Evolutionary conservation across 2,329 filamentous ascomycete species (phyloP).

Genomic region (Ascochyta lentis): DNA sequence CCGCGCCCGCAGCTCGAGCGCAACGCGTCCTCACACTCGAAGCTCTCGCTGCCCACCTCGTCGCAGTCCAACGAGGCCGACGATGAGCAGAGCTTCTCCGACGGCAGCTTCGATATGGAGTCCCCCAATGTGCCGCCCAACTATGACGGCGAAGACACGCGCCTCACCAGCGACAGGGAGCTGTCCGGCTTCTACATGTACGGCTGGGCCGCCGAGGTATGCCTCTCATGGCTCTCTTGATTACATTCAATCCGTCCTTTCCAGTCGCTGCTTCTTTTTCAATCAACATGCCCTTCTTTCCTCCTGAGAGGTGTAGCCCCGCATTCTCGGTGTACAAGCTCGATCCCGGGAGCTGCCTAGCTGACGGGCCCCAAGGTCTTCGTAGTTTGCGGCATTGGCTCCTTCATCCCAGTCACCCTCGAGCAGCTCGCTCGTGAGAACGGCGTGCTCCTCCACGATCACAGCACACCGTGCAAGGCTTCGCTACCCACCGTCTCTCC

Average conservation of each 20-base stretch:
- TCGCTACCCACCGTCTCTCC: constrained; percentile 60
- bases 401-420: constrained; percentile 91
- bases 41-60: constrained; percentile 42
- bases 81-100: constrained; percentile 51
- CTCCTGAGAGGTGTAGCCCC: not conserved
- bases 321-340: not conserved
- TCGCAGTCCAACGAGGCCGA: constrained; percentile 53
- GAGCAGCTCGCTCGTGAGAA: constrained; percentile 93
- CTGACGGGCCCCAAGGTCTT: constrained; percentile 65
- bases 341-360: not conserved
- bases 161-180: constrained; percentile 87
- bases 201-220: constrained; percentile 84
- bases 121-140: constrained; percentile 52
- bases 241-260: not conserved
- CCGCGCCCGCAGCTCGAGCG: constrained; percentile 36
- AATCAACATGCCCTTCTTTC: not conserved
- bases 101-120: constrained; percentile 42
- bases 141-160: constrained; percentile 84
- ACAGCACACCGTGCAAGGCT: constrained; percentile 73
- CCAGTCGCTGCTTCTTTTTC: not conserved
- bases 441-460: constrained; percentile 83
- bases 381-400: constrained; percentile 85
- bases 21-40: constrained; percentile 44
- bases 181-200: constrained; percentile 95
- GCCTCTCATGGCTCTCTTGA: not conserved